Conservation (phyloP, 305 asterid species). For the Coffea humblotiana region DNA sequence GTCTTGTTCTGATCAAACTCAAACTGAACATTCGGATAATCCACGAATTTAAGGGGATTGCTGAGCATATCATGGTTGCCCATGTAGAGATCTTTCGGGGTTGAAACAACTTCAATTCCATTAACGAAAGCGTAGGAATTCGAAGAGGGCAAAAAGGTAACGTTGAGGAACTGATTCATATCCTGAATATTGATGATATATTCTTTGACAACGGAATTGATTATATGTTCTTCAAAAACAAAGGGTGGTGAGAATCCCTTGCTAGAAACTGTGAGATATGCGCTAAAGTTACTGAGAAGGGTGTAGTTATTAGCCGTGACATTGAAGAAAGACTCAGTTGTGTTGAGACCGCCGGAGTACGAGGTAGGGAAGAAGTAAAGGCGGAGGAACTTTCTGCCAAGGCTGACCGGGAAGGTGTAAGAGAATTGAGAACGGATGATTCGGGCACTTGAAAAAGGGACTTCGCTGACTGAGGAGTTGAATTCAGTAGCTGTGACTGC, state of each 20-base stretch:
- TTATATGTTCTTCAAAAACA: background rate
- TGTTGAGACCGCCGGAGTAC: constrained; percentile 22
- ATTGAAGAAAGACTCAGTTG: constrained; percentile 31
- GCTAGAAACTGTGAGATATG: constrained; percentile 28
- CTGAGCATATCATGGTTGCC: constrained; percentile 5
- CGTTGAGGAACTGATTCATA: constrained; percentile 13
- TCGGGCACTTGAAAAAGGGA: constrained; percentile 49
- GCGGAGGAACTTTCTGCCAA: constrained; percentile 53
- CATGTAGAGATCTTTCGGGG: no score
- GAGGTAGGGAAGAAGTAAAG: constrained; percentile 46
- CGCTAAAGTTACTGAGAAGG: constrained; percentile 25
- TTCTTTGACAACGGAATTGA: constrained; percentile 28
- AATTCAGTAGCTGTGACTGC: constrained; percentile 12
- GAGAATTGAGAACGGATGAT: constrained; percentile 35
- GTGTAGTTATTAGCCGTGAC: constrained; percentile 34
- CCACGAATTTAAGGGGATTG: constrained; percentile 27
- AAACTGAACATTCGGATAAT: no score
- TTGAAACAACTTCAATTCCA: no score
- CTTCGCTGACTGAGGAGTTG: constrained; percentile 16
- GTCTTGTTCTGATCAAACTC: background rate
- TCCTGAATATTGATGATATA: constrained; percentile 35
- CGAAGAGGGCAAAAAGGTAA: no score
- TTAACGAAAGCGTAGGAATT: no score
- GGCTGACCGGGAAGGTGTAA: constrained; percentile 38
- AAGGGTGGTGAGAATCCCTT: background rate